Evolutionary conservation across 2,329 filamentous ascomycete genomes (phyloP), one percentile per base, ranked within the genome.

Genomic region (Cryphonectria radicalis): DNA sequence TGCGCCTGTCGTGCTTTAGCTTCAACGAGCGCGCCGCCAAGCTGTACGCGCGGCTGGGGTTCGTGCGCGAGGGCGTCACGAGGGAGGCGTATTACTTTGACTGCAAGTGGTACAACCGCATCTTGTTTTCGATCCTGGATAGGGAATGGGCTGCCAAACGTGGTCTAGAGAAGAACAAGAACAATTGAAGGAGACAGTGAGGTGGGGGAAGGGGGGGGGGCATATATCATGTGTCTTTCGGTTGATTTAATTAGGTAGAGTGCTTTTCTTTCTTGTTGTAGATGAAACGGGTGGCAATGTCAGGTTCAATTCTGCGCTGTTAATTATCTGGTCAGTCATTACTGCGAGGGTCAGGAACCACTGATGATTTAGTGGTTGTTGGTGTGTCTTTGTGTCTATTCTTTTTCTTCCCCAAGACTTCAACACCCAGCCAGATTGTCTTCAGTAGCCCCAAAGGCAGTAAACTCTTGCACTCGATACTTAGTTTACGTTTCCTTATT

Each of bases 11-110:
- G 4, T 80, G 80, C 0, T 80, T 83, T 46, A 80, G 75, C 11
- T 86, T 80, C 67, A 87, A 87, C 64, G 75, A 77, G 46, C 79
- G 83, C 0, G 85, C 83, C 0, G 63, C 79, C 13, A 77, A 79
- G 25, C 67, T 87, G 75, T 87, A 87, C 73, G 76, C 82, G 74
- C 78, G 78, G 57, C 70, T 86, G 11, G 85, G 85, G 0, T 87
- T 87, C 72, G 78, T 78, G 60, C 73, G 77, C 2, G 85, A 87
- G 73, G 84, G 84, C 0, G 74, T 81, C 4, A 78, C 76, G 69
- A 77, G 84, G 66, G 81, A 87, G 75, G 75, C 77, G 1, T 71
- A 83, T 8, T 86, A 81, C 78, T 78, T 81, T 74, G 80, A 86
- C 73, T 80, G 85, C 0, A 75, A 78, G 43, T 87, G 79, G 80